Conservation (phyloP, 306 rosid species). For the Biancaea sappan region DNA sequence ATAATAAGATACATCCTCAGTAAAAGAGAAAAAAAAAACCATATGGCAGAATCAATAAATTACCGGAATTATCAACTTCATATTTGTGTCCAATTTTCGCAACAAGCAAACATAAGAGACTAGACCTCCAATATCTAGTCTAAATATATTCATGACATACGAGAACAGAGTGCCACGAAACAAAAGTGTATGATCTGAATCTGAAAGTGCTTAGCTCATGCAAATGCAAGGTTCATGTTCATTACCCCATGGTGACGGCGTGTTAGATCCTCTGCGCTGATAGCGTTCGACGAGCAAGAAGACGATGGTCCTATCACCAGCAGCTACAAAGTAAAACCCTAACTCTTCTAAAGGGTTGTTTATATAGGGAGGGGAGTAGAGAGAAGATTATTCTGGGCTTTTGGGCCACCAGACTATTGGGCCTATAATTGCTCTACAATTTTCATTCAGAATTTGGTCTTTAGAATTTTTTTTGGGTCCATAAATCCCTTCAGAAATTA, state of each 20-base stretch:
- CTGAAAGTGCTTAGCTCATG: not conserved
- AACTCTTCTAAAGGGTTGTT: not conserved
- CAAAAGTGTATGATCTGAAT: not conserved
- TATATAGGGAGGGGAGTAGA: not conserved
- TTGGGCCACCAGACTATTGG: not conserved
- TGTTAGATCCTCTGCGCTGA: slow-evolving; percentile 20
- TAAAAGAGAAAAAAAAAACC: too few relatives aligned
- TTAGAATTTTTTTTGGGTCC: too few relatives aligned
- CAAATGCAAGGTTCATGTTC: not conserved
- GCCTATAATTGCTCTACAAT: not conserved
- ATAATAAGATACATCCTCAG: not conserved
- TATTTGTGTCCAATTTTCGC: not conserved
- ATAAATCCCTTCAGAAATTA: too few relatives aligned
- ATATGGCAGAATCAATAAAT: not conserved
- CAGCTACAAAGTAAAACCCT: slow-evolving; percentile 49
- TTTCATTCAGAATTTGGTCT: not conserved
- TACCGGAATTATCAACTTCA: not conserved
- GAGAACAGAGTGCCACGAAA: not conserved
- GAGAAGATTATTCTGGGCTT: not conserved
- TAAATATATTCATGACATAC: not conserved
- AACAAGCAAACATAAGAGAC: not conserved
- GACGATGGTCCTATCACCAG: slow-evolving; percentile 8
- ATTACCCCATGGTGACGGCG: slow-evolving; percentile 59
- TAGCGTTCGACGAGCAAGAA: not conserved
- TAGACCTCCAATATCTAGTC: not conserved